Evolutionary conservation across 106 monocot species (phyloP), one percentile per base, ranked within the genome.

Genomic region (Platanthera guangdongensis): DNA sequence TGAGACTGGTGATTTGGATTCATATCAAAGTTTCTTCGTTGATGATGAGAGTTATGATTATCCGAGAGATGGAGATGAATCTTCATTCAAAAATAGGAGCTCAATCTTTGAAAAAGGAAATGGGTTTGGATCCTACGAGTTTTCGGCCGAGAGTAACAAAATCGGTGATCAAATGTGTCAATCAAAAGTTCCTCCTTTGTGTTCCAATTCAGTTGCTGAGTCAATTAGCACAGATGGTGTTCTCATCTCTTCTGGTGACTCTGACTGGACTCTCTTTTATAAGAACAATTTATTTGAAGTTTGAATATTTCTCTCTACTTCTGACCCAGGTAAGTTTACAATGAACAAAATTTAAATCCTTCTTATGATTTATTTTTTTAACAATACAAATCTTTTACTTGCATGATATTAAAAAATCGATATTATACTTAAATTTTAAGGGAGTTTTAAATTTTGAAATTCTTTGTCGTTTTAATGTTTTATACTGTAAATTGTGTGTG

Each of bases 181-280:
- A 57, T 51, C 45, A 48, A 51, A 78, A 16, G 46, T 12, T 62
- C 14, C 68, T 45, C 47, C 48, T 46, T 10, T 48, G 8, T 65
- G 46, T 16, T 57, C 74, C 46, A 70, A 50, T 80, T 72, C 80
- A 65, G 80, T 80, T 80, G 82, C 86, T 19, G 92, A 95, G 54
- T 90, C 90, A 10, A 69, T 87, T 51, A 82, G 68, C 67, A 81
- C 82, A 59, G 80, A 92, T 69, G 78, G 81, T 73, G 79, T 74
- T 52, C 76, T 92, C 4, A 46, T 83, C 14, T 82, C 87, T 59
- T 90, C 95, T 21, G 84, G 81, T 81, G 90, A 92, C 65, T 92
- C 92, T 9, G 92, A 95, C 78, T 92, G 92, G 95, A 88, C 71
- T 60, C 51, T 89, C 16, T 85, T 88, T 74, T 95, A 92, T 81